phyloP scores from a whole-genome alignment of 169 alveolate species.

The Pseudocohnilembus persalinus region DNA sequence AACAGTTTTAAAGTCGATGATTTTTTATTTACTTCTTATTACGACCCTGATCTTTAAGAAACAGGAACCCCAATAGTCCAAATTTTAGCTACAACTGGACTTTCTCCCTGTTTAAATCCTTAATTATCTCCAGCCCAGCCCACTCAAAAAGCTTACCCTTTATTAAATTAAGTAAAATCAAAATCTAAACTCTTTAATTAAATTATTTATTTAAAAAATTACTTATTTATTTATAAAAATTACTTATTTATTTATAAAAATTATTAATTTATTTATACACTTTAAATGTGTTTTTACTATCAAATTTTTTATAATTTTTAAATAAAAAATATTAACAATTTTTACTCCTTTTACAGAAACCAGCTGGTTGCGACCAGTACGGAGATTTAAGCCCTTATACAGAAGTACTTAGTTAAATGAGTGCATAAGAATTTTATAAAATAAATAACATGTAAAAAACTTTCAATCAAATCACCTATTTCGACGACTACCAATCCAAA shows the following conservation, averaged over 20 bases:
- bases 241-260: too few species aligned
- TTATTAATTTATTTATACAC: too few species aligned
- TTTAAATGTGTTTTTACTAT: too few species aligned
- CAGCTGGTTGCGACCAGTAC: neutral
- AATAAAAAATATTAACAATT: too few species aligned
- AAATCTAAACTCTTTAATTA: too few species aligned
- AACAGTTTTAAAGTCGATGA: neutral
- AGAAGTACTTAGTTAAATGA: neutral
- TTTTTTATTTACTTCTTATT: neutral
- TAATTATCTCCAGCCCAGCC: neutral
- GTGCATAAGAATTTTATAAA: too few species aligned
- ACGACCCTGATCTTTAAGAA: neutral
- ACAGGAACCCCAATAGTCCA: neutral
- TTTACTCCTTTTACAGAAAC: too few species aligned
- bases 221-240: too few species aligned
- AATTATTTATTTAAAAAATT: too few species aligned
- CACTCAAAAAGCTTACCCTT: neutral
- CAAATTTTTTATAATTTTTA: too few species aligned
- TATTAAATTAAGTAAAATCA: neutral
- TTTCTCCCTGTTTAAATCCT: neutral
- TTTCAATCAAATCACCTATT: neutral
- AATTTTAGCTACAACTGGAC: neutral
- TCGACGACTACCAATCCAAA: neutral
- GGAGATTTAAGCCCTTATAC: neutral
- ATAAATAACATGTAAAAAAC: too few species aligned